These are phyloP conservation scores for Jamesozyma gamospora DNA, from an alignment of 805 yeast genomes.

Conservation along the genomic window DNA sequence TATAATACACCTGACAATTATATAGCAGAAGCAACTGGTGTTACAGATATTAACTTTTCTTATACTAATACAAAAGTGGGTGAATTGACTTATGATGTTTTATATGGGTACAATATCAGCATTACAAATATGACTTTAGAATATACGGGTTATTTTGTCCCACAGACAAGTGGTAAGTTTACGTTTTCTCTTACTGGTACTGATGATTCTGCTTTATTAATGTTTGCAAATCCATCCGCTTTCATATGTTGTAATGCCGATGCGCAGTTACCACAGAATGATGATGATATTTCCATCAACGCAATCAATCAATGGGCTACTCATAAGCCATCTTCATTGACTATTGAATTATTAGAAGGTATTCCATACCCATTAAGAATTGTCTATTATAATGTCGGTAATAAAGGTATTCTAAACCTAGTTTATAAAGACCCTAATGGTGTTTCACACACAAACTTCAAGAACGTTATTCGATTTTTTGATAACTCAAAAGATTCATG, in stretches of 20 bases:
- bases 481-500: neutral
- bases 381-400: neutral
- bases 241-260: slow-evolving; percentile 10
- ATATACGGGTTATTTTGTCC: slow-evolving; percentile 23
- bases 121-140: slow-evolving; percentile 17
- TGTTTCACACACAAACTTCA: neutral
- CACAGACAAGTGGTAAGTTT: slow-evolving; percentile 27
- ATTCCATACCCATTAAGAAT: neutral
- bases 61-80: neutral
- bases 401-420: neutral
- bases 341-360: neutral
- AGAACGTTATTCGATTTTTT: neutral
- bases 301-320: neutral
- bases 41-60: neutral
- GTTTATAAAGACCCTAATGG: neutral
- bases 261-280: neutral
- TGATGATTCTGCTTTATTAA: slow-evolving; percentile 25
- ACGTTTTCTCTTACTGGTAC: slow-evolving; percentile 14
- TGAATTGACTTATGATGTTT: neutral
- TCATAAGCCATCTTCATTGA: neutral
- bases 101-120: neutral
- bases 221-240: slow-evolving; percentile 25
- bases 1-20: neutral
- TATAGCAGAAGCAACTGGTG: neutral
- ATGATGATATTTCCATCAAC: neutral